Conservation (phyloP, 1,284 basidiomycete genomes). For the Moesziomyces parantarcticus region DNA sequence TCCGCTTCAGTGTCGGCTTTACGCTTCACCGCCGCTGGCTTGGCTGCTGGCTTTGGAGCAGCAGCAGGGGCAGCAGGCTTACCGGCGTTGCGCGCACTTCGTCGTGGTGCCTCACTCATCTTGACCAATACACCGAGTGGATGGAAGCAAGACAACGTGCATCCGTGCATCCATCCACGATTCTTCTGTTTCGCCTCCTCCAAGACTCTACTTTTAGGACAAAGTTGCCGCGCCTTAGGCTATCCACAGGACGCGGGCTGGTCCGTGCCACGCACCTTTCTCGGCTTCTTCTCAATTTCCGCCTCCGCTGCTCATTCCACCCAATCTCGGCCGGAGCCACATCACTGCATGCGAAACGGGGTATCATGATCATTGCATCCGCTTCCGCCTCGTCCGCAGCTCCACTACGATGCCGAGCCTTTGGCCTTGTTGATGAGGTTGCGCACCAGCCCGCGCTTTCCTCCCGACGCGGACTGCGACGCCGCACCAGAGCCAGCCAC, state of each 20-base stretch:
- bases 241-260: neutral
- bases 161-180: too few relatives aligned
- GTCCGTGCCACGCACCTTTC: neutral
- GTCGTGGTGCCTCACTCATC: constrained; percentile 23
- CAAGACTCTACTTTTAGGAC: too few relatives aligned
- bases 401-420: neutral
- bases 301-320: neutral
- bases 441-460: constrained; percentile 31
- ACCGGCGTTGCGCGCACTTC: constrained; percentile 34
- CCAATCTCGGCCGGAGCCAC: neutral
- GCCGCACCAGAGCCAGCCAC: neutral
- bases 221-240: too few relatives aligned
- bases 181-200: too few relatives aligned
- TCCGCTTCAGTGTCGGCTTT: neutral
- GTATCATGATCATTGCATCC: neutral
- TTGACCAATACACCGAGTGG: neutral
- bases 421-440: constrained; percentile 43
- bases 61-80: constrained; percentile 23
- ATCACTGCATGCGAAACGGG: neutral
- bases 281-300: neutral
- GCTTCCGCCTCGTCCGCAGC: neutral
- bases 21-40: constrained; percentile 3
- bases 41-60: constrained; percentile 7
- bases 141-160: neutral
- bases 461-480: neutral